Percentiles rank a stretch among this genome's conserved stretches.
phyloP scores from a whole-genome alignment of 108 stramenopile genomes.

The Discostella stelligeroides region DNA sequence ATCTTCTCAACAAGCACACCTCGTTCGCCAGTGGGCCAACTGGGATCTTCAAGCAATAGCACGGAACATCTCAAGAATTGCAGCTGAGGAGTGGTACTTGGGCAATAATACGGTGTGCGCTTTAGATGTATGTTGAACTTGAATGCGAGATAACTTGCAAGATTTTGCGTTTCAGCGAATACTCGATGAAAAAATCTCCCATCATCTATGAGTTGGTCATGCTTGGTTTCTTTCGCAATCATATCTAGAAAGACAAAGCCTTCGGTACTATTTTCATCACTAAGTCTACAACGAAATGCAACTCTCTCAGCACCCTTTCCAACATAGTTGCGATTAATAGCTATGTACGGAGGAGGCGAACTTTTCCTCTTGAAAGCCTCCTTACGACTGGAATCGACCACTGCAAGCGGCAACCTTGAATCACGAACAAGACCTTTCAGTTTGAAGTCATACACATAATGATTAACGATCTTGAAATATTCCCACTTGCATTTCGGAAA shows the following conservation, averaged over 20 bases:
- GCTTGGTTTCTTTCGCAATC: constrained; percentile 60
- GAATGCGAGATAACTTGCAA: constrained; percentile 49
- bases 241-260: constrained; percentile 48
- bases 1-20: constrained; percentile 65
- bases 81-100: constrained; percentile 41
- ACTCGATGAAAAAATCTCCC: constrained; percentile 46
- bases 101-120: constrained; percentile 37
- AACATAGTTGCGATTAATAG: constrained; percentile 32
- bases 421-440: background rate
- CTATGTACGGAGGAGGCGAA: constrained; percentile 29
- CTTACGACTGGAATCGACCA: background rate
- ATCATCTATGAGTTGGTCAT: constrained; percentile 43
- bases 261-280: constrained; percentile 18
- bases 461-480: constrained; percentile 36
- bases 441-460: constrained; percentile 34
- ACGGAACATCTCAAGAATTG: constrained; percentile 56
- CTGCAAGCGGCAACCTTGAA: constrained; percentile 7
- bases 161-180: constrained; percentile 56
- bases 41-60: constrained; percentile 50
- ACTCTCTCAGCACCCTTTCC: constrained; percentile 55
- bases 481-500: constrained; percentile 35
- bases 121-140: constrained; percentile 51
- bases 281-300: constrained; percentile 49
- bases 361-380: constrained; percentile 19
- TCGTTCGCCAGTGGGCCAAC: constrained; percentile 31